Evolutionary conservation across 805 yeast species (phyloP).

Genomic region (Candida succiphila): DNA sequence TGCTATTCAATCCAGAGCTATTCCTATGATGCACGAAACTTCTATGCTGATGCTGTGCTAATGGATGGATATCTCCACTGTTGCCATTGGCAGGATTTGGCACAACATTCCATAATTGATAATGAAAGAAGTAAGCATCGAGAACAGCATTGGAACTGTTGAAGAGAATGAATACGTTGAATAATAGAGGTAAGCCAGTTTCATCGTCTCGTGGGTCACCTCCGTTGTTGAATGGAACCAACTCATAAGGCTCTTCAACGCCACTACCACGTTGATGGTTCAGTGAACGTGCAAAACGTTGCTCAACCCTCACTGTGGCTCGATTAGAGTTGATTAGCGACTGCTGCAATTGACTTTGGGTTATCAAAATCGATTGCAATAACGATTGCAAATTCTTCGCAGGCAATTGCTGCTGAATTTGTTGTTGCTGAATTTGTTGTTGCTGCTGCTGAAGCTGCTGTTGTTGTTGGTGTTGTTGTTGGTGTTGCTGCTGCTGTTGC

Average conservation of each 20-base stretch:
- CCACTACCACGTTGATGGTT: slow-evolving; percentile 21
- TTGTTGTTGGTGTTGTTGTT: neutral
- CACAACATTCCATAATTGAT: no score
- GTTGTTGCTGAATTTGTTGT: neutral
- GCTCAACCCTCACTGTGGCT: slow-evolving; percentile 16
- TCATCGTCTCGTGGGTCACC: slow-evolving; percentile 13
- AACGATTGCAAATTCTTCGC: neutral
- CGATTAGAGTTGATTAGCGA: slow-evolving; percentile 12
- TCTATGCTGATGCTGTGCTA: no score
- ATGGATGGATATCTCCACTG: slow-evolving; percentile 1
- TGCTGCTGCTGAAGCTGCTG: neutral
- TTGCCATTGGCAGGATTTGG: no score
- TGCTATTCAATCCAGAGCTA: no score
- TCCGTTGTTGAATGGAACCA: slow-evolving; percentile 17
- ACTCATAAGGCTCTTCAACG: slow-evolving; percentile 17
- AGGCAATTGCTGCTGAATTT: neutral
- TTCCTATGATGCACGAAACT: no score
- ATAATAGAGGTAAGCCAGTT: slow-evolving; percentile 14
- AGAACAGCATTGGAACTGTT: slow-evolving; percentile 10
- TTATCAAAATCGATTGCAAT: slow-evolving; percentile 8
- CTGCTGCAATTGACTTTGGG: slow-evolving; percentile 11
- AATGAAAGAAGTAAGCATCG: slow-evolving; percentile 11
- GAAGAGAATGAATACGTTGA: slow-evolving; percentile 16
- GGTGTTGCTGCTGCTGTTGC: neutral
- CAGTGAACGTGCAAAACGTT: slow-evolving; percentile 13